Base-by-base conservation (phyloP, 352 stramenopile genomes). In the Phytopythium sindhum region DNA sequence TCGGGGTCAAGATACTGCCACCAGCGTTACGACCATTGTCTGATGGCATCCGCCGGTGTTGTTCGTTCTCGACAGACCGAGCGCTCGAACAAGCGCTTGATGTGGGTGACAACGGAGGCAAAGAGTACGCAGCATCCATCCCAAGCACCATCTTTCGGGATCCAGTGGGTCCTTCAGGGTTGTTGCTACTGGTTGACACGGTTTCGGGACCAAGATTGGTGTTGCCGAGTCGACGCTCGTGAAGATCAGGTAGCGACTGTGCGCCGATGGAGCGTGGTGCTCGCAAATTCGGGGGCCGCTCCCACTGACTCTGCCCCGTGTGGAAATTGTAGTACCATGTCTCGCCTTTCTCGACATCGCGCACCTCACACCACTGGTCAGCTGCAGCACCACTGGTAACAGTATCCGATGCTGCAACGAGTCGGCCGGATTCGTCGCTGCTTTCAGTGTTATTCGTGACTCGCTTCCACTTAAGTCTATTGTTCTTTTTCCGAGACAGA, bases 301-400 rank as follows among this genome's bases (percentile, higher is more conserved):
- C 83, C 86, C 86, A 95, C 51, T 95, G 84, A 67, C 83, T 93
- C 17, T 84, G 66, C 4, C 83, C 83, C 7, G 84, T 93, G 2
- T 58, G 57, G 3, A 74, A 66, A 57, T 95, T 95, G 71, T 93
- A 95, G 64, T 86, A 95, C 86, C 86, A 95, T 17, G 87, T 75
- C 44, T 93, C 85, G 8, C 72, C 77, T 10, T 71, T 66, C 21
- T 88, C 80, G 11, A 89, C 68, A 60, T 95, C 86, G 5, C 82
- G 84, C 11, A 95, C 81, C 57, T 92, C 66, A 44, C 88, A 79
- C 86, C 86, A 95, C 48, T 82, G 68, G 33, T 75, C 60, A 1
- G 31, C 45, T 11, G 66, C 33, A 21, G 51, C 7, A 0, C 8
- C 21, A 37, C 50, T 21, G 23, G 15, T 6, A 0, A 19, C 6